These are phyloP conservation scores for Ehretia macrophylla DNA, from an alignment of 257 asterid species.

Conservation along the genomic window DNA sequence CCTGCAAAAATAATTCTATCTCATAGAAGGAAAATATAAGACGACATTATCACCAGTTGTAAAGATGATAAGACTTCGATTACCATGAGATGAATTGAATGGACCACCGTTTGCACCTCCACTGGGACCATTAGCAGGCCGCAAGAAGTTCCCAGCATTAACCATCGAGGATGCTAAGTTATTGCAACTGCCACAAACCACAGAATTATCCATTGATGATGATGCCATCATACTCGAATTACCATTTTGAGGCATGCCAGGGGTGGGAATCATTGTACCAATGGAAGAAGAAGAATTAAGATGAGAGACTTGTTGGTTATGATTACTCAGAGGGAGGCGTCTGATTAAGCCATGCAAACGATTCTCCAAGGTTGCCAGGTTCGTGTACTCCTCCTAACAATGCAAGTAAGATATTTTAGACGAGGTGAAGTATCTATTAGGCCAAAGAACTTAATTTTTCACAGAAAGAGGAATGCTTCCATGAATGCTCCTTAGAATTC, in stretches of 20 bases:
- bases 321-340: constrained; percentile 50
- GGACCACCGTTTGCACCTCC: constrained; percentile 46
- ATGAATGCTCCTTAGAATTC: no score
- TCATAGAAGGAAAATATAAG: constrained; percentile 23
- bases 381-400: constrained; percentile 79
- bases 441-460: no score
- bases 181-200: constrained; percentile 42
- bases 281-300: constrained; percentile 57
- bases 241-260: constrained; percentile 77
- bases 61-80: constrained; percentile 13
- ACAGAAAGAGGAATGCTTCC: not conserved
- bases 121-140: constrained; percentile 48
- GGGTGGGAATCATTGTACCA: constrained; percentile 97
- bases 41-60: constrained; percentile 6
- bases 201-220: constrained; percentile 56
- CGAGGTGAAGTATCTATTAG: no score
- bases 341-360: constrained; percentile 61
- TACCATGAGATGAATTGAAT: constrained; percentile 48
- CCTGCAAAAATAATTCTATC: constrained; percentile 49
- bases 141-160: constrained; percentile 59
- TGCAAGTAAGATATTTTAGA: no score
- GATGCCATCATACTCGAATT: constrained; percentile 47
- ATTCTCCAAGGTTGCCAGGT: constrained; percentile 62
- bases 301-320: constrained; percentile 58
- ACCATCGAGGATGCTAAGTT: constrained; percentile 46